A percentile compares a stretch with the other conserved stretches of the same genome.
Conservation (phyloP, 805 yeast genomes). For the Wickerhamomyces pijperi region DNA sequence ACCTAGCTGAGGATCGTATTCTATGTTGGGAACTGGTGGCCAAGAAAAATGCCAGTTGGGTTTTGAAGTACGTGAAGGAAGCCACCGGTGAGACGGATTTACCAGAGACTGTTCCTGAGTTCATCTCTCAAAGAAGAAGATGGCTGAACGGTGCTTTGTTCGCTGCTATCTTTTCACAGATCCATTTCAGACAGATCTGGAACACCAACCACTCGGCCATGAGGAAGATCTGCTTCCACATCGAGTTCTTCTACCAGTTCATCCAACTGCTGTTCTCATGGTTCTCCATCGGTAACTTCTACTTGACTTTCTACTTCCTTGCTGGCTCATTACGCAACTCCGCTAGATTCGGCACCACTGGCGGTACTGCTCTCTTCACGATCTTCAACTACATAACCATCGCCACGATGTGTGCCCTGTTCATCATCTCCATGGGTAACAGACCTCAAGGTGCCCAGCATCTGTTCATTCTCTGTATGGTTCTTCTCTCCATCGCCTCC, state of each 20-base stretch:
- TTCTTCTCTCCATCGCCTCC: constrained; percentile 68
- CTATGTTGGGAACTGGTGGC: constrained; percentile 95
- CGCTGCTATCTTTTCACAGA: constrained; percentile 84
- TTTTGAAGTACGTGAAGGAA: constrained; percentile 79
- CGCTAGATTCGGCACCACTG: constrained; percentile 42
- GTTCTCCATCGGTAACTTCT: constrained; percentile 88
- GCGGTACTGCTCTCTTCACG: constrained; percentile 79
- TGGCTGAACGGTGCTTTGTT: constrained; percentile 98
- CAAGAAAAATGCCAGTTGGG: constrained; percentile 74
- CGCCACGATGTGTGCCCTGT: constrained; percentile 75
- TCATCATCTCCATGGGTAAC: constrained; percentile 91
- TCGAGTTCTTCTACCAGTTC: constrained; percentile 86
- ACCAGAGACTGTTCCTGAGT: constrained; percentile 90
- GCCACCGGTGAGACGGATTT: constrained; percentile 97
- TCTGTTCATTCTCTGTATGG: constrained; percentile 62
- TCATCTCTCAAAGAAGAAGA: constrained; percentile 91
- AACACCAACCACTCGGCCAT: constrained; percentile 69
- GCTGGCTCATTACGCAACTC: constrained; percentile 68
- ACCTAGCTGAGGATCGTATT: constrained; percentile 92
- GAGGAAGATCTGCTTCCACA: constrained; percentile 73
- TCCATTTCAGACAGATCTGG: constrained; percentile 85
- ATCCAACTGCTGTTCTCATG: constrained; percentile 73
- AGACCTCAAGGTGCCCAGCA: constrained; percentile 93
- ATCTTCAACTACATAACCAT: constrained; percentile 78
- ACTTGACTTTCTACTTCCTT: constrained; percentile 82